Percentiles rank a stretch among this genome's conserved stretches.
phyloP scores from a whole-genome alignment of 208 protist species.

The Herpetomonas tarakana region DNA sequence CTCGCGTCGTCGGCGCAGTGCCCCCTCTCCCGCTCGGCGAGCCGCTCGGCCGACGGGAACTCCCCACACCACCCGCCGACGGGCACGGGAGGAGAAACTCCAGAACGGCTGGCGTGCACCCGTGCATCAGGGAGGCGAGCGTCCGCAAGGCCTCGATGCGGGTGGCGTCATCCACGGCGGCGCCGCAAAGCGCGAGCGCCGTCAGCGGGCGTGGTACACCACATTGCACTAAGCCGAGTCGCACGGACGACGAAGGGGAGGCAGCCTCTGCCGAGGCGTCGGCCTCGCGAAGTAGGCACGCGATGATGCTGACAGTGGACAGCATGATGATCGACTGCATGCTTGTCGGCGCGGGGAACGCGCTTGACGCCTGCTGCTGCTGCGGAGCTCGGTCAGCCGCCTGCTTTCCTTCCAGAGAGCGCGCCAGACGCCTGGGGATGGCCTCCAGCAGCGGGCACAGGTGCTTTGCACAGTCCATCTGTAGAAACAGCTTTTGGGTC shows the following conservation, averaged over 20 bases:
- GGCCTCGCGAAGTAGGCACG: conserved; percentile 6
- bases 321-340: conserved; percentile 9
- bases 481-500: conserved; percentile 84
- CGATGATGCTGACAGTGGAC: conserved; percentile 2
- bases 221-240: conserved; percentile 38
- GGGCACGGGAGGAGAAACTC: conserved; percentile 33
- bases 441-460: conserved; percentile 51
- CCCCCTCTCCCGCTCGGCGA: background rate
- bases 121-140: conserved; percentile 40
- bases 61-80: background rate
- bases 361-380: background rate
- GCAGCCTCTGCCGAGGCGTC: background rate
- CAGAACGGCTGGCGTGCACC: conserved; percentile 30
- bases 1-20: background rate
- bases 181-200: conserved; percentile 54
- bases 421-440: conserved; percentile 21
- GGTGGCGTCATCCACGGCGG: conserved; percentile 60
- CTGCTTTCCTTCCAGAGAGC: too few species aligned
- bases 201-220: conserved; percentile 51
- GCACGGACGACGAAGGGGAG: background rate
- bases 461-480: conserved; percentile 64
- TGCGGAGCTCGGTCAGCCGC: background rate
- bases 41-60: background rate
- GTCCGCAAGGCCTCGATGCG: conserved; percentile 75
- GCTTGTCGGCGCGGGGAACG: background rate